Evolutionary conservation across 1,284 basidiomycete genomes (phyloP).

Genomic region (Trichosporon ovoides): DNA sequence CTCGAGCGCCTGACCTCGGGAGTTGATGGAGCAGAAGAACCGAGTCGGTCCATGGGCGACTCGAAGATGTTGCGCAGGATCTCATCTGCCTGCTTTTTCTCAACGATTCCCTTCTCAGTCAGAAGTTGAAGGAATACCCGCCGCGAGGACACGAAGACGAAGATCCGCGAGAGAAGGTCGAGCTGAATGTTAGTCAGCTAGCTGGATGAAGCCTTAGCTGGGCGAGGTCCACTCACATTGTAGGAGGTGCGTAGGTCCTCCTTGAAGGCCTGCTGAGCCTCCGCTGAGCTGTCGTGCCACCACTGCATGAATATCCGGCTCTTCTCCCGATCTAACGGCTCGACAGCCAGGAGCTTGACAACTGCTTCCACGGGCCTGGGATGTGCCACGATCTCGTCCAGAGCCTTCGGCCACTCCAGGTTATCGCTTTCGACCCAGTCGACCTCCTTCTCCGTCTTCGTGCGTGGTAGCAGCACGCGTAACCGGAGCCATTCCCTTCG

Average conservation of each 20-base stretch:
- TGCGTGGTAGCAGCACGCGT: slow-evolving; percentile 17
- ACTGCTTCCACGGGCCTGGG: slow-evolving; percentile 18
- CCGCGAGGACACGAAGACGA: slow-evolving; percentile 7
- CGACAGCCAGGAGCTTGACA: slow-evolving; percentile 20
- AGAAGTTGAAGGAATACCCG: slow-evolving; percentile 5
- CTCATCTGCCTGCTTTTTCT: slow-evolving; percentile 4
- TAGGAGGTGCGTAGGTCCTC: slow-evolving; percentile 2
- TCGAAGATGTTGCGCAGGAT: neutral
- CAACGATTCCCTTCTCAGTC: neutral
- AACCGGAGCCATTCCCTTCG: slow-evolving; percentile 46
- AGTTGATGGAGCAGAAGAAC: neutral
- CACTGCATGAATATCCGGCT: slow-evolving; percentile 33
- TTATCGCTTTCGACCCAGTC: neutral
- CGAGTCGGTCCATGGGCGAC: neutral
- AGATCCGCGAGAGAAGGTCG: slow-evolving; percentile 6
- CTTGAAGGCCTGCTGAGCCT: slow-evolving; percentile 11
- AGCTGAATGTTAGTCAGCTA: slow-evolving; percentile 13
- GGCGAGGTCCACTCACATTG: slow-evolving; percentile 11
- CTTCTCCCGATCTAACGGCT: slow-evolving; percentile 36
- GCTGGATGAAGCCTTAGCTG: neutral
- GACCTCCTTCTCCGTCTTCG: neutral
- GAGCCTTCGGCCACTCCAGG: neutral
- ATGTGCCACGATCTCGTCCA: slow-evolving; percentile 4
- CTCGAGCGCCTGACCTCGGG: neutral
- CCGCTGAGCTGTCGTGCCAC: slow-evolving; percentile 21